Evolutionary conservation across 2,329 filamentous ascomycete species (phyloP), one percentile per base, ranked within the genome.

Genomic region (Geosmithia putterillii): DNA sequence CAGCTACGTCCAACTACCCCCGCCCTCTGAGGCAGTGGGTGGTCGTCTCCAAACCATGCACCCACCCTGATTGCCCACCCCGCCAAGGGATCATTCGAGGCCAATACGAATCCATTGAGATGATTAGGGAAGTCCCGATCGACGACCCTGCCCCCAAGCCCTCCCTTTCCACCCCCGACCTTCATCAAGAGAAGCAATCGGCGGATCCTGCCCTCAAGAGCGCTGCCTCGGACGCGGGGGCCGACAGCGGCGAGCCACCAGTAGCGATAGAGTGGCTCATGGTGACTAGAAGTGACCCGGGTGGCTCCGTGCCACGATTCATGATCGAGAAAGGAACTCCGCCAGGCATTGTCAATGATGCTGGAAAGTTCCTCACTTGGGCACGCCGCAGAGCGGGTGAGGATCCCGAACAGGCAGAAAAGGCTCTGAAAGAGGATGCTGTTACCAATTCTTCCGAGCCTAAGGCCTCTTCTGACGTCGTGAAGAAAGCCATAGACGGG

Each of bases 291-390:
- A 90, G 84, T 57, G 87, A 95, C 52, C 87, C 88, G 3, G 88
- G 88, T 10, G 88, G 88, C 42, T 90, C 79, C 46, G 88, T 95
- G 17, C 88, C 88, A 1, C 75, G 85, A 14, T 94, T 92, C 63
- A 81, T 95, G 73, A 86, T 94, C n/a, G 88, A 94, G 54, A 80
- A 86, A 56, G 86, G 84, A 23, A 94, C 88, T 0, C 88, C 88
- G 0, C 78, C 73, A 10, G 85, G 85, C 32, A 92, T 95, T 52
- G 74, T 86, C 21, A 71, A 71, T 37, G 88, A 94, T 58, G 83
- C 87, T 0, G 73, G 74, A 43, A 92, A 89, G 59, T 94, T 94
- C 51, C 58, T 92, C 14, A 76, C 87, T 45, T 94, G 88, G 88
- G 54, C 75, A 23, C 64, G 64, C 7, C 57, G 65, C 4, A 67